Conservation (phyloP, 495 filamentous ascomycete species). For the Pyrenopolyporus hunteri region DNA sequence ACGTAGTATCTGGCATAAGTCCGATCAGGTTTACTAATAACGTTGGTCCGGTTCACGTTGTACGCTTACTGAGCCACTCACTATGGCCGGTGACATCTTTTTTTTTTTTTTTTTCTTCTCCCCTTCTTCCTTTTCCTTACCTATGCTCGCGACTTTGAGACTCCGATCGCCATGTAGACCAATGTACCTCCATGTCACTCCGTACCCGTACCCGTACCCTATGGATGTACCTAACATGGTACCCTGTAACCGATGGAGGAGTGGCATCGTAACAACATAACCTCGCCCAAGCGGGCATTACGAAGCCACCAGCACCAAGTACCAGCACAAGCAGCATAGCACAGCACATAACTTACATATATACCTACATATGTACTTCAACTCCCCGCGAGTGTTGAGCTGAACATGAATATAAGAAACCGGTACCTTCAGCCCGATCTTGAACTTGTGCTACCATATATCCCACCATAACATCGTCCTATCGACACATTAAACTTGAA, state of each 20-base stretch:
- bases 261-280: slow-evolving; percentile 9
- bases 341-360: no score
- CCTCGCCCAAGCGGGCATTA: slow-evolving; percentile 24
- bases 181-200: slow-evolving; percentile 37
- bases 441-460: slow-evolving; percentile 21
- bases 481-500: slow-evolving; percentile 6
- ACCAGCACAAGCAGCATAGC: no score
- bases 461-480: slow-evolving; percentile 17
- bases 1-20: slow-evolving; percentile 23
- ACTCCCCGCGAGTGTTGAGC: background rate
- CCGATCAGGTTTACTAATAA: slow-evolving; percentile 35
- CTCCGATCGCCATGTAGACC: slow-evolving; percentile 33
- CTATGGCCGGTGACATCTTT: slow-evolving; percentile 29
- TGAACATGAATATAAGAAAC: slow-evolving; percentile 20
- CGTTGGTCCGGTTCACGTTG: slow-evolving; percentile 27
- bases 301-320: background rate
- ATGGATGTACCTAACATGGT: no score
- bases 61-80: slow-evolving; percentile 38
- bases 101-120: no score
- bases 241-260: no score
- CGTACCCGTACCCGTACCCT: no score
- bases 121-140: no score
- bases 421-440: background rate
- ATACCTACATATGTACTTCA: no score
- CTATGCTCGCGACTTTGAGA: slow-evolving; percentile 37